Conservation (phyloP, 257 asterid species). For the Voacanga thouarsii region DNA sequence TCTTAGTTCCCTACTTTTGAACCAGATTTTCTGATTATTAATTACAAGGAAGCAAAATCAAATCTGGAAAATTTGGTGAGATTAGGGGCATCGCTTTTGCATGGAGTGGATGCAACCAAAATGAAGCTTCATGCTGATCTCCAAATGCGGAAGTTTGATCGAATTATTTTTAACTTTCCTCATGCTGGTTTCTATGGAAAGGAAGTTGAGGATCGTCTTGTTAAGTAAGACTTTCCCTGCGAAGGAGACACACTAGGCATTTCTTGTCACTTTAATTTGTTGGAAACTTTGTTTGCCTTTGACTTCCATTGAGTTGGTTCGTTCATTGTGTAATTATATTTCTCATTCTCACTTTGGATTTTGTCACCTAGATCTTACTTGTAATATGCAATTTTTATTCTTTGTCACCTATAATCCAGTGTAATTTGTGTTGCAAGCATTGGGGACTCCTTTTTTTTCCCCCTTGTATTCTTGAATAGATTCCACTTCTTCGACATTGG, state of each 20-base stretch:
- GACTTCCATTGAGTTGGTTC: not conserved
- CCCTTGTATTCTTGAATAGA: not conserved
- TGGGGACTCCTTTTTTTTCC: too few species aligned
- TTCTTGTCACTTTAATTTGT: not conserved
- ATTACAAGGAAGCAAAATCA: slow-evolving; percentile 43
- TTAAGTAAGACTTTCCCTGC: slow-evolving; percentile 26
- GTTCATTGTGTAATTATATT: not conserved
- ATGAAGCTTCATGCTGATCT: slow-evolving; percentile 32
- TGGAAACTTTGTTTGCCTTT: not conserved
- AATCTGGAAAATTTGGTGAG: slow-evolving; percentile 31
- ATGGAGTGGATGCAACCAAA: slow-evolving; percentile 54
- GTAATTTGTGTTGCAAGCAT: not conserved
- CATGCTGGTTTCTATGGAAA: slow-evolving; percentile 63
- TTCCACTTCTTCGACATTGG: not conserved
- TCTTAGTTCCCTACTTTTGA: not conserved
- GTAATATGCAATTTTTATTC: not conserved
- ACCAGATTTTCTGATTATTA: slow-evolving; percentile 42
- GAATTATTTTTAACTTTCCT: slow-evolving; percentile 67
- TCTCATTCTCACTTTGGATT: too few species aligned
- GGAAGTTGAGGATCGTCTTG: slow-evolving; percentile 30
- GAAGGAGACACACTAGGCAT: not conserved
- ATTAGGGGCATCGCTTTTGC: slow-evolving; percentile 44
- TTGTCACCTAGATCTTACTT: not conserved
- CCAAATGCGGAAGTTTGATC: slow-evolving; percentile 35
- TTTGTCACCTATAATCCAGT: not conserved